phyloP scores from a whole-genome alignment of 2,329 filamentous ascomycete genomes.

The Pseudogymnoascus sp. region DNA sequence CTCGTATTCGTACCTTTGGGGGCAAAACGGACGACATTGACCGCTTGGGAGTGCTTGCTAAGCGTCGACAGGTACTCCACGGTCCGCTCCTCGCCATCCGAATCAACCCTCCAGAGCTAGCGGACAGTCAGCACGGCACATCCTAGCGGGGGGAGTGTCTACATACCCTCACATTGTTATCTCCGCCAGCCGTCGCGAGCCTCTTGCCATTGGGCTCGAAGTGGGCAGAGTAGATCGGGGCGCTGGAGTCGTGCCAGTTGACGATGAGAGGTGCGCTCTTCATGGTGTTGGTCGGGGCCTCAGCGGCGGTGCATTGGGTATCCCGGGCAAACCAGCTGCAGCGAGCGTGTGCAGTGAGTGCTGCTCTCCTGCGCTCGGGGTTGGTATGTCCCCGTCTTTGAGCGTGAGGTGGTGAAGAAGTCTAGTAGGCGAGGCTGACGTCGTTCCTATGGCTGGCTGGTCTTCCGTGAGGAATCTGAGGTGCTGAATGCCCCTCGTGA shows the following conservation, averaged over 20 bases:
- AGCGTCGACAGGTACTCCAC: constrained; percentile 89
- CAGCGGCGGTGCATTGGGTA: neutral
- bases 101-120: constrained; percentile 85
- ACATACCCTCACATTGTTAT: constrained; percentile 87
- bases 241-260: constrained; percentile 97
- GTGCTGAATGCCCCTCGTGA: neutral
- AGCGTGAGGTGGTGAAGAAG: neutral
- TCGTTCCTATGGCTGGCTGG: neutral
- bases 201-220: constrained; percentile 90
- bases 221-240: constrained; percentile 93
- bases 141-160: neutral
- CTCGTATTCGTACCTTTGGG: constrained; percentile 61
- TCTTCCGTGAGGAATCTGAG: neutral
- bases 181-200: constrained; percentile 86
- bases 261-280: constrained; percentile 94
- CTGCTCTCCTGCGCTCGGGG: neutral
- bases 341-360: neutral
- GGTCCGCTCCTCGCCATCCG: constrained; percentile 74
- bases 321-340: neutral
- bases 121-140: constrained; percentile 29
- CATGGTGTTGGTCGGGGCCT: constrained; percentile 47
- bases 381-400: neutral
- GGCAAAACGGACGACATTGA: constrained; percentile 95
- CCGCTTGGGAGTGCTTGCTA: constrained; percentile 88
- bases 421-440: neutral